A percentile compares a stretch with the other conserved stretches of the same genome.
Conservation (phyloP, 2,329 filamentous ascomycete species). For the Xylaria sp. region DNA sequence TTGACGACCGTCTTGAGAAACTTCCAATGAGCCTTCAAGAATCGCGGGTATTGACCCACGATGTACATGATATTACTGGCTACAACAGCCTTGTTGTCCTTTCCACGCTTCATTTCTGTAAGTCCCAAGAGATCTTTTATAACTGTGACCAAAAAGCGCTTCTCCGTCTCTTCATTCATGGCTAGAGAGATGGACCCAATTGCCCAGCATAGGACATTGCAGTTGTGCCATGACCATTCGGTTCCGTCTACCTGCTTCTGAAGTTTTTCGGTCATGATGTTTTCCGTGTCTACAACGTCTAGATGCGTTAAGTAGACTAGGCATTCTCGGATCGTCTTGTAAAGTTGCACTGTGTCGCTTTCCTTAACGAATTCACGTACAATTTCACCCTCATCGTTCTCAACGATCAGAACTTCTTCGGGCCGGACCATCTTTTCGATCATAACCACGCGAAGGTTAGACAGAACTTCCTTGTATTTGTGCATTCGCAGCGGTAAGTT, state of each 20-base stretch:
- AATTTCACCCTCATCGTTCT: constrained; percentile 99
- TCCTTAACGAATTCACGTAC: constrained; percentile 99
- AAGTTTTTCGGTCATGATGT: constrained; percentile 99
- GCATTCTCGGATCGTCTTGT: constrained; percentile 98
- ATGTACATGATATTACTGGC: constrained; percentile 99
- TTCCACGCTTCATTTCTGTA: constrained; percentile 99
- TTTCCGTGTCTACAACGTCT: constrained; percentile 96
- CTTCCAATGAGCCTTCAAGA: constrained; percentile 99
- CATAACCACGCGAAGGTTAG: constrained; percentile 96
- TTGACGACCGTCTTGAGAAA: constrained; percentile 99
- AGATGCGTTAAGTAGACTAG: constrained; percentile 97
- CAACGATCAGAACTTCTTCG: constrained; percentile 98
- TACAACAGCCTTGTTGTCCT: constrained; percentile 99
- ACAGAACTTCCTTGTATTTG: constrained; percentile 94
- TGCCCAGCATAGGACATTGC: constrained; percentile 99
- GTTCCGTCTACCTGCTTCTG: constrained; percentile 92
- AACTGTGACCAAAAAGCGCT: constrained; percentile 96
- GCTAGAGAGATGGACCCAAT: constrained; percentile 98
- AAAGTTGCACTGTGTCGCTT: constrained; percentile 97
- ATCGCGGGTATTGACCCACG: constrained; percentile 97
- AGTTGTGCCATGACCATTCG: constrained; percentile 99
- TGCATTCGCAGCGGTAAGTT: constrained; percentile 97
- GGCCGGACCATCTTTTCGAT: constrained; percentile 99
- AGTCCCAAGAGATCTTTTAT: constrained; percentile 97
- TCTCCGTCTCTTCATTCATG: constrained; percentile 99